Evolutionary conservation across 306 rosid species (phyloP).

Genomic region (Trichosanthes cucumerina): DNA sequence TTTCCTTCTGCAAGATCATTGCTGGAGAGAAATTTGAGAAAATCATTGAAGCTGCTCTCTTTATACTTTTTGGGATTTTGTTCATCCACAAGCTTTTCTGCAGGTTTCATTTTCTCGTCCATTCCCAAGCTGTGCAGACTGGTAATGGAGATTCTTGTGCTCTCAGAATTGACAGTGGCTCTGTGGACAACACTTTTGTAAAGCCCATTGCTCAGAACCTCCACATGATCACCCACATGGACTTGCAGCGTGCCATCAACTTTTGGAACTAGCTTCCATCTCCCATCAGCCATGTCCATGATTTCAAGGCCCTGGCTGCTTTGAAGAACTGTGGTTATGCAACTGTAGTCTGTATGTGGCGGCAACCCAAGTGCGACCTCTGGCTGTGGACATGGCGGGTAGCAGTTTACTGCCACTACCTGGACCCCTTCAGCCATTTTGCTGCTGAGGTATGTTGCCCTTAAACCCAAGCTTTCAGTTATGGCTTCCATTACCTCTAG

Average conservation of each 20-base stretch:
- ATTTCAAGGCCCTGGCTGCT: constrained; percentile 25
- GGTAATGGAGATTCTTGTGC: constrained; percentile 24
- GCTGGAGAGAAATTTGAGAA: constrained; percentile 32
- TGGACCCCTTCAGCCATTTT: constrained; percentile 40
- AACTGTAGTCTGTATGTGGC: constrained; percentile 48
- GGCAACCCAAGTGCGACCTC: constrained; percentile 35
- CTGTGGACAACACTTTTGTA: constrained; percentile 25
- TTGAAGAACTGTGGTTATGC: constrained; percentile 35
- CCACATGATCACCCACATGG: constrained; percentile 31
- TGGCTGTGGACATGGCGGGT: constrained; percentile 41
- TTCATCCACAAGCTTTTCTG: constrained; percentile 26
- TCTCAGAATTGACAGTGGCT: constrained; percentile 17
- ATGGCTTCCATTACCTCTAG: constrained; percentile 26
- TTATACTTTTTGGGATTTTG: constrained; percentile 16
- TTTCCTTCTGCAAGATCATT: constrained; percentile 37
- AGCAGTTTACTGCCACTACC: constrained; percentile 36
- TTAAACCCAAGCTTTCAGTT: constrained; percentile 33
- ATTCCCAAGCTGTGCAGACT: constrained; percentile 31
- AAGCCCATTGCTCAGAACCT: constrained; percentile 29
- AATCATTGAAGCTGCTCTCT: constrained; percentile 37
- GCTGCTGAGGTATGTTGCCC: constrained; percentile 18
- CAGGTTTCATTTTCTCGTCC: constrained; percentile 27
- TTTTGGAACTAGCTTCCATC: constrained; percentile 16
- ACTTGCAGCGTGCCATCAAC: constrained; percentile 20
- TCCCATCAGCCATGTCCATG: constrained; percentile 17